Base-by-base conservation (phyloP, 1,284 basidiomycete species). In the Marasmius tenuissimus region DNA sequence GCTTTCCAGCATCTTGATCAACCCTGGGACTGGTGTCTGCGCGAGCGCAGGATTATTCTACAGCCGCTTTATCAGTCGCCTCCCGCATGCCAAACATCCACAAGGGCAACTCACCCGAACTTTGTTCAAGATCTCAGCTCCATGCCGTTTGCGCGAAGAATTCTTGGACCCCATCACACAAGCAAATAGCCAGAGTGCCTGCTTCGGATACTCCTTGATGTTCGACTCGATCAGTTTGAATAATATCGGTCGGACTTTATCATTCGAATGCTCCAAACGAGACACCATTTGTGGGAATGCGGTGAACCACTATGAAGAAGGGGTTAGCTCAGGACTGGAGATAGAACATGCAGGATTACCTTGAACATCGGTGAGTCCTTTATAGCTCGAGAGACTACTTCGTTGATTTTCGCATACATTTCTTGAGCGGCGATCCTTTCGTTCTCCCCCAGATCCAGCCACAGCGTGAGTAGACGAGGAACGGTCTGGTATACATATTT, bases 211-310 rank as follows among this genome's bases (percentile, higher is more conserved):
- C 59, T 88, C 86, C 58, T 82, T 75, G 12, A 99, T 82, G 45
- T 98, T 93, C 18, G 75, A 78, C 10, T 80, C 76, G 65, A 99
- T 94, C 45, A 99, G 84, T 60, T 76, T 79, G 1, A 86, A 81
- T 16, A 99, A 77, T 14, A 88, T 76, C 0, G 73, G 73, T 71
- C 86, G 92, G 1, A 96, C 91, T 1, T 81, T 81, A n/a, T 77
- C 70, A 69, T 94, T 92, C 16, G 76, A 78, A 69, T 98, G 94
- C 18, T 91, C 92, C 39, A 99, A 92, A 9, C 97, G 88, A 27
- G 97, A 99, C 10, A 97, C 93, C 61, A 99, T 92, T 79, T 99
- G 97, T 7, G 97, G 96, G 66, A 98, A 96, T 0, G 96, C 96
- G 0, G 93, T 97, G 66, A 92, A 92, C 94, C 96, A 99, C 94